Conservation (phyloP, 345 rosid species). For the Camelina sativa region DNA sequence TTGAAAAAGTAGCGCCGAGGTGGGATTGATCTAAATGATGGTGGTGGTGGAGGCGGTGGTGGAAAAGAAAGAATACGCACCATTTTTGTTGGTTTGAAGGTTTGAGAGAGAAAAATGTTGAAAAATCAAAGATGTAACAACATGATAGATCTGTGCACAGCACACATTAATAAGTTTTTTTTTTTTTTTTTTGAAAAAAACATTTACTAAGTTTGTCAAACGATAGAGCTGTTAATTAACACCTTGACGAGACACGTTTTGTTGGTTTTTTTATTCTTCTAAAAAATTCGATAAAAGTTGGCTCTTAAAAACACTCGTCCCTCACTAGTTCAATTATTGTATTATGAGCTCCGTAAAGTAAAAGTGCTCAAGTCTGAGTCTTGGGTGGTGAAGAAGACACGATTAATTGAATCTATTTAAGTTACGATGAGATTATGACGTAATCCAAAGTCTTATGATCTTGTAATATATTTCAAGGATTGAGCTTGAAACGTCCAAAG, state of each 20-base stretch:
- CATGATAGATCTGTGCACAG: slow-evolving; percentile 16
- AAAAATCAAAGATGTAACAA: neutral
- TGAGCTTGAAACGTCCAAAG: too few relatives aligned
- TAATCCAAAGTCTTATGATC: too few relatives aligned
- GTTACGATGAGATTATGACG: too few relatives aligned
- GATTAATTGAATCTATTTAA: too few relatives aligned
- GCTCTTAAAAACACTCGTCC: neutral
- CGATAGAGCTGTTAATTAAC: neutral
- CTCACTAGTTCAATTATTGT: neutral
- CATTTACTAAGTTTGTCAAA: neutral
- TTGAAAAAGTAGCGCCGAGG: slow-evolving; percentile 18
- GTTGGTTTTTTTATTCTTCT: neutral
- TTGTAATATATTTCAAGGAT: too few relatives aligned
- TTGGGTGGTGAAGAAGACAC: too few relatives aligned
- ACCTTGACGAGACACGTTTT: slow-evolving; percentile 36
- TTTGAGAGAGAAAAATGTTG: slow-evolving; percentile 18
- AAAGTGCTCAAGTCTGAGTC: neutral
- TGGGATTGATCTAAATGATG: slow-evolving; percentile 37
- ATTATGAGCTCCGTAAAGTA: slow-evolving; percentile 8
- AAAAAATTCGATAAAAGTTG: too few relatives aligned
- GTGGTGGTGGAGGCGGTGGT: slow-evolving; percentile 37
- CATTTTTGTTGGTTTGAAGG: slow-evolving; percentile 27
- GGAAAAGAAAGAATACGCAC: slow-evolving; percentile 35
- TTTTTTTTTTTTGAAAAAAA: too few relatives aligned
- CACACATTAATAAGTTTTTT: neutral